phyloP scores from a whole-genome alignment of 2,329 filamentous ascomycete species.

The Periconia digitata region DNA sequence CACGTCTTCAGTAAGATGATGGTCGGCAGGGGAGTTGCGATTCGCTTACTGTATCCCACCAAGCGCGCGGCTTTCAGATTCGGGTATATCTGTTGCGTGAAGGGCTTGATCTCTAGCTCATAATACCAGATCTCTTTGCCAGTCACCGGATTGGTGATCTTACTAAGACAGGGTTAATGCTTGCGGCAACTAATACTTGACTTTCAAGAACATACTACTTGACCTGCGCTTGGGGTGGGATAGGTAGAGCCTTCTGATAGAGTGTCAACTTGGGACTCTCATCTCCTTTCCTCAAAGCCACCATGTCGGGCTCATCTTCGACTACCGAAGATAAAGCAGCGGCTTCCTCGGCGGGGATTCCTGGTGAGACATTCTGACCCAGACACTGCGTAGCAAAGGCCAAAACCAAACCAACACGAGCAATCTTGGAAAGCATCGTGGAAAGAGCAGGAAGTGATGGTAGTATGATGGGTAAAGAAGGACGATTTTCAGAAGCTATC shows the following conservation, averaged over 20 bases:
- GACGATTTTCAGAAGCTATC: not conserved
- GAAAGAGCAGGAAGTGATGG: not conserved
- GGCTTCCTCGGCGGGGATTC: conserved; percentile 12
- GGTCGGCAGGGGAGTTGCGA: no score
- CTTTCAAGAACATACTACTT: conserved; percentile 6
- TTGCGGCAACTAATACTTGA: not conserved
- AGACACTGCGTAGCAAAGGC: conserved; percentile 7
- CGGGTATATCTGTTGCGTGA: conserved; percentile 47
- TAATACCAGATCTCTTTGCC: conserved; percentile 38
- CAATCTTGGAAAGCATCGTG: conserved; percentile 7
- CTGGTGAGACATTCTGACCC: conserved; percentile 8
- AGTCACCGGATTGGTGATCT: conserved; percentile 9
- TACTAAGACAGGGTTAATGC: conserved; percentile 1
- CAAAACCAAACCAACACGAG: conserved; percentile 7
- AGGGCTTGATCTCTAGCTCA: conserved; percentile 46
- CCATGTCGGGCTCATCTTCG: conserved; percentile 10
- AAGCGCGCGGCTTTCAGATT: conserved; percentile 43
- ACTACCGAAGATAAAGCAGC: conserved; percentile 10
- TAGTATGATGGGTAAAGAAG: not conserved
- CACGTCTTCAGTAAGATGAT: no score
- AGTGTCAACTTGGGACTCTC: conserved; percentile 6
- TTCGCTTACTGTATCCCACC: conserved; percentile 57
- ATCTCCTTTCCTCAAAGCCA: not conserved
- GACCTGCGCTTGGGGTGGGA: conserved; percentile 1
- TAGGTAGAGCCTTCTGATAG: conserved; percentile 7